Percentiles rank a stretch among this genome's conserved stretches.
phyloP scores from a whole-genome alignment of 768 basidiomycete species.

The Pholiota molesta region DNA sequence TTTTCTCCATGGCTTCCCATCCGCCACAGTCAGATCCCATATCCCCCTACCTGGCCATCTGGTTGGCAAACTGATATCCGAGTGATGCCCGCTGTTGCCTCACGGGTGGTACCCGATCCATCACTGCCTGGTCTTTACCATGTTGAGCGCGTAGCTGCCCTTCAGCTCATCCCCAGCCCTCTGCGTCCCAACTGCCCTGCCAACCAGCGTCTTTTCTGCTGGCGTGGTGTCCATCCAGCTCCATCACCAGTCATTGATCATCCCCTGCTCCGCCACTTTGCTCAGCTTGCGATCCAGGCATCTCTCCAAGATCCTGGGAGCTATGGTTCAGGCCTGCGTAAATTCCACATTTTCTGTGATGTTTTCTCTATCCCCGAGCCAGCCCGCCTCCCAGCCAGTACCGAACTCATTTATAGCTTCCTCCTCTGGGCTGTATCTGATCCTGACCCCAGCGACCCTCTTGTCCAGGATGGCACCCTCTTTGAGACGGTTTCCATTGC shows the following conservation, averaged over 20 bases:
- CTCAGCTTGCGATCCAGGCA: constrained; percentile 19
- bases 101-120: no score
- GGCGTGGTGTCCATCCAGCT: no score
- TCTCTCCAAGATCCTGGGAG: constrained; percentile 12
- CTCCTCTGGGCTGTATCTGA: constrained; percentile 37
- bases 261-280: constrained; percentile 13
- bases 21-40: no score
- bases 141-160: background rate
- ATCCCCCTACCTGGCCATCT: constrained; percentile 11
- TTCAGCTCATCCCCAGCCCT: constrained; percentile 10
- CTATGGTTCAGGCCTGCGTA: constrained; percentile 22
- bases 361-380: constrained; percentile 20
- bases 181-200: constrained; percentile 10
- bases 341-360: constrained; percentile 28
- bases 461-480: constrained; percentile 6
- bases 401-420: constrained; percentile 35
- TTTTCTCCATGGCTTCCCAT: no score
- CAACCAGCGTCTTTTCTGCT: constrained; percentile 16
- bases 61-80: constrained; percentile 5
- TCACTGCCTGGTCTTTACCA: background rate
- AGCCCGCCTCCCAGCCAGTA: constrained; percentile 22
- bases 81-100: no score
- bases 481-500: constrained; percentile 35
- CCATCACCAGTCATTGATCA: constrained; percentile 19
- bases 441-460: constrained; percentile 17